Evolutionary conservation across 345 rosid genomes (phyloP).

Genomic region (Gossypium turneri): DNA sequence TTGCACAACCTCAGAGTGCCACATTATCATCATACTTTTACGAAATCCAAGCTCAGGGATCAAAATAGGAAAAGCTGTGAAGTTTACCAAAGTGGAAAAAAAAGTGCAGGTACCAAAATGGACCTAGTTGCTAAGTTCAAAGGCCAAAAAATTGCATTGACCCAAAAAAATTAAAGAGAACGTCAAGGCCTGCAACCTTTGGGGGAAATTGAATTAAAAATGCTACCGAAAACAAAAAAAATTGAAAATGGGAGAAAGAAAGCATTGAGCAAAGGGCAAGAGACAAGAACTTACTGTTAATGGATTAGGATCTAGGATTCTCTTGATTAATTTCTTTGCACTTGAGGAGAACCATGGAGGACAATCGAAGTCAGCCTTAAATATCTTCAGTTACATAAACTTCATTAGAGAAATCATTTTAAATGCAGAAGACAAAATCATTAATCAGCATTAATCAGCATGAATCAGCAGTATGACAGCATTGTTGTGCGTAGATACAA

Average conservation of each 20-base stretch:
- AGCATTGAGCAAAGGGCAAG: neutral
- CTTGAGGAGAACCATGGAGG: slow-evolving; percentile 99
- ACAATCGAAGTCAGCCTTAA: slow-evolving; percentile 84
- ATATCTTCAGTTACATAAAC: slow-evolving; percentile 53
- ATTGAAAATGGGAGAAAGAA: slow-evolving; percentile 1
- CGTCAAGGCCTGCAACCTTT: neutral
- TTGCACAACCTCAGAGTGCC: too few species aligned
- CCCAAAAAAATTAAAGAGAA: slow-evolving; percentile 8
- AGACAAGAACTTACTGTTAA: slow-evolving; percentile 46
- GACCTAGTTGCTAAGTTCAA: too few species aligned
- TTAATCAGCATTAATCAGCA: neutral
- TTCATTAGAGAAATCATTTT: neutral
- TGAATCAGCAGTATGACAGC: neutral
- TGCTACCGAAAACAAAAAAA: neutral
- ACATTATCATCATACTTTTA: too few species aligned
- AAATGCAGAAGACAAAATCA: slow-evolving; percentile 1
- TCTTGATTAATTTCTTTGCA: slow-evolving; percentile 85
- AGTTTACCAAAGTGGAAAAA: too few species aligned
- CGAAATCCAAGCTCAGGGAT: too few species aligned
- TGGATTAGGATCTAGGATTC: slow-evolving; percentile 92
- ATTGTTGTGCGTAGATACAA: neutral
- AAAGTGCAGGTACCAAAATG: too few species aligned
- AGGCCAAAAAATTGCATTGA: too few species aligned
- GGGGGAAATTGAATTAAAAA: neutral
- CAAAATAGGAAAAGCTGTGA: too few species aligned